Percentiles rank a stretch among this genome's conserved stretches.
Conservation (phyloP, 2,329 filamentous ascomycete species). For the Pyrenochaeta sp. region DNA sequence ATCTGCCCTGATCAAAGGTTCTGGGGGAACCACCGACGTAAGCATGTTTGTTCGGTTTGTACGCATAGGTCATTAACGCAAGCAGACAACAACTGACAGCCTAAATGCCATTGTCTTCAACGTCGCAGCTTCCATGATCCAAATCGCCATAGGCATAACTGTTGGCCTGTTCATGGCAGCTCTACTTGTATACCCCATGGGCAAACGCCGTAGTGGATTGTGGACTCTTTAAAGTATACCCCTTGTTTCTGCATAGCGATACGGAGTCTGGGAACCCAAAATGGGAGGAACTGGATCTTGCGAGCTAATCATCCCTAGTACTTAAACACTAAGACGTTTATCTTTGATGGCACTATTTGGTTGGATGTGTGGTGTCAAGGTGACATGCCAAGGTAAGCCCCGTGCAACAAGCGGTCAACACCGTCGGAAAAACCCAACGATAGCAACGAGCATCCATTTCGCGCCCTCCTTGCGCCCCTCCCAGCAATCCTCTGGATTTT, state of each 20-base stretch:
- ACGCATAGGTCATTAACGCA: slow-evolving; percentile 3
- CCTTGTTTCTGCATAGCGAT: slow-evolving; percentile 26
- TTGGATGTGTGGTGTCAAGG: slow-evolving; percentile 25
- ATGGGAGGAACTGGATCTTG: slow-evolving; percentile 8
- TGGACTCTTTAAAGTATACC: slow-evolving; percentile 43
- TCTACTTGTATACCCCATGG: slow-evolving; percentile 59
- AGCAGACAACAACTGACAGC: slow-evolving; percentile 27
- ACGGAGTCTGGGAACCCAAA: slow-evolving; percentile 22
- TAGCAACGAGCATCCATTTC: background rate
- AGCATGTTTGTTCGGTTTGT: background rate
- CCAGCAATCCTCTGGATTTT: background rate
- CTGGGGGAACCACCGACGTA: slow-evolving; percentile 23
- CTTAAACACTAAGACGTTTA: slow-evolving; percentile 17
- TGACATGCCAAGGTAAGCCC: slow-evolving; percentile 28
- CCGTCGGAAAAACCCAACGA: slow-evolving; percentile 7
- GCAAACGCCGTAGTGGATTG: slow-evolving; percentile 55
- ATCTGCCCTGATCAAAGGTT: slow-evolving; percentile 34
- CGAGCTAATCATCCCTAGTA: slow-evolving; percentile 32
- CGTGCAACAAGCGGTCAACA: slow-evolving; percentile 1
- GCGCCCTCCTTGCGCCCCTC: no score
- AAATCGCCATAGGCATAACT: slow-evolving; percentile 62
- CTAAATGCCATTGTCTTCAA: slow-evolving; percentile 48
- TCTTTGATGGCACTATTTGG: slow-evolving; percentile 9
- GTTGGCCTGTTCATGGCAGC: slow-evolving; percentile 60
- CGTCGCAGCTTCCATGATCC: slow-evolving; percentile 58